phyloP scores from a whole-genome alignment of 192 early-diverging fungal species.

The Linnemannia exigua region DNA sequence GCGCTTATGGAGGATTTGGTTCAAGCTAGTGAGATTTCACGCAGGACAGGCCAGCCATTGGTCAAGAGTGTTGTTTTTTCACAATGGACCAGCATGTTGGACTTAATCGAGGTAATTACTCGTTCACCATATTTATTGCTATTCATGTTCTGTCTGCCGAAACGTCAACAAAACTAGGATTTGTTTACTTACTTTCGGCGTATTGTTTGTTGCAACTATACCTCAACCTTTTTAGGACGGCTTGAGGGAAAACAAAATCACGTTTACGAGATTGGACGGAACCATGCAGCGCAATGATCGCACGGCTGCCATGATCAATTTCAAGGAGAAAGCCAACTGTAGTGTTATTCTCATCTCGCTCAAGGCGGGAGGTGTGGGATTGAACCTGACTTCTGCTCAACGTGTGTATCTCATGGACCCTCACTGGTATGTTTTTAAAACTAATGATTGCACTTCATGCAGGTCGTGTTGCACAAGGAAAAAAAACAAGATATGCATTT shows the following conservation, averaged over 20 bases:
- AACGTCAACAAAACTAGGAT: too few species aligned
- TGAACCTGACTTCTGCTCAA: conserved; percentile 81
- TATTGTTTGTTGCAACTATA: not conserved
- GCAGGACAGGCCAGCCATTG: conserved; percentile 10
- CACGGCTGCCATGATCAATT: conserved; percentile 65
- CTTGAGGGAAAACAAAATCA: conserved; percentile 66
- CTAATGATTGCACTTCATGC: conserved; percentile 59
- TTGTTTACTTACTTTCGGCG: not conserved
- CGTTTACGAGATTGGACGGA: conserved; percentile 84
- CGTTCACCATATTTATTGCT: too few species aligned
- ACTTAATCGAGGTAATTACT: conserved; percentile 72
- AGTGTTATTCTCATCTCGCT: conserved; percentile 78
- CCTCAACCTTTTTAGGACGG: conserved; percentile 41
- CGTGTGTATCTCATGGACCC: conserved; percentile 78
- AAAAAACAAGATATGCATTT: not conserved
- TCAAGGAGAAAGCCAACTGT: conserved; percentile 66
- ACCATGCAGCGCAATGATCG: conserved; percentile 73
- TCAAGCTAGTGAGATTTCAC: conserved; percentile 29
- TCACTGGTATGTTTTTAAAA: conserved; percentile 46
- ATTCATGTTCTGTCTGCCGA: too few species aligned
- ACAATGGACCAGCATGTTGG: conserved; percentile 92
- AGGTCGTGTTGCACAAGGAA: conserved; percentile 33
- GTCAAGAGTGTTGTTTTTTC: conserved; percentile 94
- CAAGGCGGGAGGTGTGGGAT: conserved; percentile 82
- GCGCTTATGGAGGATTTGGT: conserved; percentile 62